Conservation (phyloP, 352 stramenopile species). For the Phytopythium oedochilum region DNA sequence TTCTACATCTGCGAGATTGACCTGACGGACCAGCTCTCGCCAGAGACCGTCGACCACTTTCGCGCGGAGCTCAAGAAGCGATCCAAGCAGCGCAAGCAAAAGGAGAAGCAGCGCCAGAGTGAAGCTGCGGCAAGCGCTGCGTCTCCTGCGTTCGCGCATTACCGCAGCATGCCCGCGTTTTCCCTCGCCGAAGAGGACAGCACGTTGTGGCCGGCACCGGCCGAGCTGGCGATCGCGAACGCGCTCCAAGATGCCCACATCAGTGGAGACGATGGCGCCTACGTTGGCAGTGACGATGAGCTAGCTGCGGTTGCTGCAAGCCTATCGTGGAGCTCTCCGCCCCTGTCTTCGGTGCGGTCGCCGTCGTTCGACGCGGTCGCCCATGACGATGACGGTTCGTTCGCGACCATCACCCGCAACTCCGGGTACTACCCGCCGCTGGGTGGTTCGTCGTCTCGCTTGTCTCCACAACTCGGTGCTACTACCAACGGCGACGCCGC, state of each 20-base stretch:
- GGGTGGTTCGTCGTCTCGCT: slow-evolving; percentile 6
- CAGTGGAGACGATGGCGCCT: slow-evolving; percentile 5
- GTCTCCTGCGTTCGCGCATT: slow-evolving; percentile 25
- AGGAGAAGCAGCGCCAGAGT: slow-evolving; percentile 29
- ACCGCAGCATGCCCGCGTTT: slow-evolving; percentile 27
- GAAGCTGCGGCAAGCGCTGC: slow-evolving; percentile 8
- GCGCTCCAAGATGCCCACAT: slow-evolving; percentile 20
- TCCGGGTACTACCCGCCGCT: slow-evolving; percentile 72
- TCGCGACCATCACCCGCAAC: slow-evolving; percentile 64
- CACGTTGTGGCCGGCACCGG: slow-evolving; percentile 49
- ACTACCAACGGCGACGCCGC: slow-evolving; percentile 1
- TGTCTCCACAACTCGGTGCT: not conserved
- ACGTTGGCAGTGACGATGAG: slow-evolving; percentile 1
- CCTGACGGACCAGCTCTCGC: slow-evolving; percentile 60
- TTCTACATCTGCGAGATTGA: slow-evolving; percentile 88
- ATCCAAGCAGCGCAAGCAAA: slow-evolving; percentile 56
- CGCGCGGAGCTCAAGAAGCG: slow-evolving; percentile 75
- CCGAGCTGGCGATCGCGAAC: slow-evolving; percentile 37
- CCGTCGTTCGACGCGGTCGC: slow-evolving; percentile 3
- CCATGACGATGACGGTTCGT: slow-evolving; percentile 44
- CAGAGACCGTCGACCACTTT: slow-evolving; percentile 57
- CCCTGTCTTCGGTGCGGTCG: not conserved
- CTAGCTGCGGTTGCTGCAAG: not conserved
- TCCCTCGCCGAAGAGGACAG: slow-evolving; percentile 47
- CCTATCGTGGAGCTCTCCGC: slow-evolving; percentile 9